Evolutionary conservation across 2,329 filamentous ascomycete genomes (phyloP).

Genomic region (Nothophaeocryptopus gaeumannii): DNA sequence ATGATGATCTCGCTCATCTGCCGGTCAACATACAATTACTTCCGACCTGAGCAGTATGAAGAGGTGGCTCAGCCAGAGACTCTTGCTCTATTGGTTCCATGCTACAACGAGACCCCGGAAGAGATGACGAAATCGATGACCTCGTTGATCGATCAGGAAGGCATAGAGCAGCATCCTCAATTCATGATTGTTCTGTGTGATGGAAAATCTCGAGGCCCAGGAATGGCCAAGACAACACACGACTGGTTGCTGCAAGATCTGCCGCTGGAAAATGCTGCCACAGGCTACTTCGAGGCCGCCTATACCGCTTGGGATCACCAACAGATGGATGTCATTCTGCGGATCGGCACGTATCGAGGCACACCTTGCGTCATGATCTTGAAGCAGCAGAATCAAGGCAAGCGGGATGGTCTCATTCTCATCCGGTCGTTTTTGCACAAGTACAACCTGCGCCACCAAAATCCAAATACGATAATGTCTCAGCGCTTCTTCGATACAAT

Average conservation of each 20-base stretch:
- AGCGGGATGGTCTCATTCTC: conserved; percentile 5
- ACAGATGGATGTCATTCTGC: not conserved
- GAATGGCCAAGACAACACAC: conserved; percentile 3
- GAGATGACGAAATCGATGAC: not conserved
- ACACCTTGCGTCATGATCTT: not conserved
- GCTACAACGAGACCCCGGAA: conserved; percentile 6
- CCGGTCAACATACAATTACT: not conserved
- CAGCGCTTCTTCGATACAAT: conserved; percentile 1
- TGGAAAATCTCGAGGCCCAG: conserved; percentile 2
- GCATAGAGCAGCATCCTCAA: not conserved
- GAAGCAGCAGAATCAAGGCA: conserved; percentile 6
- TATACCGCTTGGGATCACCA: conserved; percentile 8
- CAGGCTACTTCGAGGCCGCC: not conserved
- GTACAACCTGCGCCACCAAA: not conserved
- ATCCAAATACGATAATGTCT: not conserved
- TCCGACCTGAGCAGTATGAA: not conserved
- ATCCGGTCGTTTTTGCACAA: conserved; percentile 5
- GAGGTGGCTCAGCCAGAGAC: not conserved
- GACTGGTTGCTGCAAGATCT: conserved; percentile 5
- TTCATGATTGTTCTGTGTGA: conserved; percentile 4
- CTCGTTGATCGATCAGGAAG: not conserved
- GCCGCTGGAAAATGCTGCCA: not conserved
- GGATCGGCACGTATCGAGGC: not conserved
- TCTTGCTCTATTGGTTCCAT: not conserved
- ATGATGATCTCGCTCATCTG: not conserved